These are phyloP conservation scores for Citrus medica DNA, from an alignment of 345 rosid species.

Conservation along the genomic window DNA sequence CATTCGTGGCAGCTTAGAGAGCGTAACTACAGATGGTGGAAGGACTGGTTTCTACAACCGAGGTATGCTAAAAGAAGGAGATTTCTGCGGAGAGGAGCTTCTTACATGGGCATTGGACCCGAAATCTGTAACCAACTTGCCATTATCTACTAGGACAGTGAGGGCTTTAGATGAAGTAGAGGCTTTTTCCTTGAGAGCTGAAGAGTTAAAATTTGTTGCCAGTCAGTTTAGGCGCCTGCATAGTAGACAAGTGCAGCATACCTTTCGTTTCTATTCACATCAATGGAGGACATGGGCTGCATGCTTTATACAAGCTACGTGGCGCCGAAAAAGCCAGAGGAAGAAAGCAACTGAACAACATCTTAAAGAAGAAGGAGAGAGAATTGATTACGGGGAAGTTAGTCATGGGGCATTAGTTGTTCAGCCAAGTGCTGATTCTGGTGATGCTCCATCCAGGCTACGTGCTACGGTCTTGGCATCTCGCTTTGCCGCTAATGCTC, in stretches of 20 bases:
- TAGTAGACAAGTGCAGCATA: constrained; percentile 79
- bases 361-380: constrained; percentile 52
- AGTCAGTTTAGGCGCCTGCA: constrained; percentile 88
- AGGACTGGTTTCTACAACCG: constrained; percentile 83
- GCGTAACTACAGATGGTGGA: constrained; percentile 90
- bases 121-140: constrained; percentile 54
- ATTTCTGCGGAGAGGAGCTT: constrained; percentile 79
- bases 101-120: constrained; percentile 83
- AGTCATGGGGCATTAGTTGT: constrained; percentile 32
- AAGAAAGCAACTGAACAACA: constrained; percentile 60
- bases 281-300: constrained; percentile 98
- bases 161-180: constrained; percentile 74
- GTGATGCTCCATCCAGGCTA: constrained; percentile 31
- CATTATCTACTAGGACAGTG: constrained; percentile 64
- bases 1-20: constrained; percentile 75
- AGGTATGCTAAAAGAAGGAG: constrained; percentile 70
- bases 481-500: constrained; percentile 76
- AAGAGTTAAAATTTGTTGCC: constrained; percentile 81
- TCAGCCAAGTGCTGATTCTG: not conserved
- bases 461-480: constrained; percentile 72
- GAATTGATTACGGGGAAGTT: constrained; percentile 10
- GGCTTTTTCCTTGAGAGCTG: constrained; percentile 84
- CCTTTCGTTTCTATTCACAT: constrained; percentile 86
- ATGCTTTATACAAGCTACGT: constrained; percentile 73
- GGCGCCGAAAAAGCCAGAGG: constrained; percentile 53